Conservation (phyloP, 148 eudicot genomes). For the Chenopodium album region DNA sequence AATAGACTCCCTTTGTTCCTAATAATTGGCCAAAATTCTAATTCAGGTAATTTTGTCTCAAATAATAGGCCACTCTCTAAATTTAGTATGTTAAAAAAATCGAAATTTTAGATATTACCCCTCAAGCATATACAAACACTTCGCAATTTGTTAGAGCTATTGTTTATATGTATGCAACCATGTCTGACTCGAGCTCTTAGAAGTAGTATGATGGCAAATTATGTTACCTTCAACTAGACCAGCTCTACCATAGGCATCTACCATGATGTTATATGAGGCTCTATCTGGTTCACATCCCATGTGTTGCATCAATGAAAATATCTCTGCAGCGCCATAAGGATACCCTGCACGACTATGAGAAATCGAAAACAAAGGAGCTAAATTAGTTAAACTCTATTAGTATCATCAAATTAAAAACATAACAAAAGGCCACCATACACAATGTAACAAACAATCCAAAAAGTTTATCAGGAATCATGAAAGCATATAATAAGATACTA, state of each 20-base stretch:
- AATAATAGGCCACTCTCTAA: too few species aligned
- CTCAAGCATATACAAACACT: too few species aligned
- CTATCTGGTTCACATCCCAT: constrained; percentile 89
- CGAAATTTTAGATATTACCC: too few species aligned
- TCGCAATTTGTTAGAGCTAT: neutral
- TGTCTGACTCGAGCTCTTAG: neutral
- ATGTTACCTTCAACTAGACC: constrained; percentile 64
- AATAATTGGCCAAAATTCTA: too few species aligned
- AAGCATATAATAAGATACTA: constrained; percentile 4
- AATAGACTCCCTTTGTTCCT: neutral
- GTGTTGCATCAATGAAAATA: constrained; percentile 82
- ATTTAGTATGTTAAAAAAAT: too few species aligned
- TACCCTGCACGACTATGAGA: constrained; percentile 73
- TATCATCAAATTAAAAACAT: too few species aligned
- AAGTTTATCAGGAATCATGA: too few species aligned
- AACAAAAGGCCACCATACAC: too few species aligned
- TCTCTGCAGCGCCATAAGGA: constrained; percentile 77
- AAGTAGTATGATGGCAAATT: neutral
- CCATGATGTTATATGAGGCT: constrained; percentile 86
- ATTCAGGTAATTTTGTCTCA: too few species aligned
- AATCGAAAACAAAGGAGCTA: constrained; percentile 14
- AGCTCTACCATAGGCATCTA: constrained; percentile 90
- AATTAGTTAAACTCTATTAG: neutral
- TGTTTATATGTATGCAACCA: neutral
- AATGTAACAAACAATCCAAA: too few species aligned